Percentiles rank a stretch among this genome's conserved stretches.
Conservation (phyloP, 768 basidiomycete genomes). For the Rhizopogon vesiculosus region DNA sequence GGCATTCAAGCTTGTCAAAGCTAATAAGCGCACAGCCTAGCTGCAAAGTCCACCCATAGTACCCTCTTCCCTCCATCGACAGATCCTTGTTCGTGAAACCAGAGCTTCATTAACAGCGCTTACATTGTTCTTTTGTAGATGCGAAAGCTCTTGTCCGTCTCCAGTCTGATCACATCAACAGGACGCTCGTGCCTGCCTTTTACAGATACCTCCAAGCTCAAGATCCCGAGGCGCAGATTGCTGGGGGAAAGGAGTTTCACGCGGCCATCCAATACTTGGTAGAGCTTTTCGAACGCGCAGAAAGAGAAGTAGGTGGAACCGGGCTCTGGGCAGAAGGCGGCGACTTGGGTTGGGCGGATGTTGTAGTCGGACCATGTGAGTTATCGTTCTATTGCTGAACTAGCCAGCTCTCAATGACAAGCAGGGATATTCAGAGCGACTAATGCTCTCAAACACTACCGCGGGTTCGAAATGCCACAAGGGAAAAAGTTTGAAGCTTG, state of each 20-base stretch:
- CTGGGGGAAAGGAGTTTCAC: constrained; percentile 49
- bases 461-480: constrained; percentile 55
- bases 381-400: constrained; percentile 7
- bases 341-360: constrained; percentile 57
- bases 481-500: constrained; percentile 48
- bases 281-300: constrained; percentile 51
- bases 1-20: neutral
- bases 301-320: constrained; percentile 41
- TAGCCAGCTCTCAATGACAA: neutral
- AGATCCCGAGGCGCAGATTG: constrained; percentile 46
- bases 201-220: constrained; percentile 75
- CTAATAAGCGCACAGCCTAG: constrained; percentile 34
- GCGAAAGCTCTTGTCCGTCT: constrained; percentile 63
- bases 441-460: constrained; percentile 61
- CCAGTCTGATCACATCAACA: constrained; percentile 64
- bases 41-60: constrained; percentile 39
- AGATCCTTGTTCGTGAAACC: constrained; percentile 49
- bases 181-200: constrained; percentile 62
- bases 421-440: constrained; percentile 68
- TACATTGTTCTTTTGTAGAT: constrained; percentile 34
- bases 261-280: constrained; percentile 48
- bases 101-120: neutral
- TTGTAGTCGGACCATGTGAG: constrained; percentile 70
- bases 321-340: constrained; percentile 60
- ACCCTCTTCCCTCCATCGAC: constrained; percentile 53